Base-by-base conservation (phyloP, 2,329 filamentous ascomycete species). In the Xylaria sp. region DNA sequence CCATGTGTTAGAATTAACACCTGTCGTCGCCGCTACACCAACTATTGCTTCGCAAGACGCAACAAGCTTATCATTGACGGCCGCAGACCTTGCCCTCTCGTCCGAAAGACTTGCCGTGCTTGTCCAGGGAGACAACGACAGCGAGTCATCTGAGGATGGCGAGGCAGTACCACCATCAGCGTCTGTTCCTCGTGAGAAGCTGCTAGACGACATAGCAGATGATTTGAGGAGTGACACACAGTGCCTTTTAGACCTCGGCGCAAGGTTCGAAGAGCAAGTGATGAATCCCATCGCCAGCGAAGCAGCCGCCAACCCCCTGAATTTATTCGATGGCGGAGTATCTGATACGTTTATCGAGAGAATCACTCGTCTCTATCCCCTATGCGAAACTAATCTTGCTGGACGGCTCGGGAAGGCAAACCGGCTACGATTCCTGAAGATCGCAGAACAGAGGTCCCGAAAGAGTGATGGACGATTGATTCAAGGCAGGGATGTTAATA, bases 151-250 rank as follows among this genome's bases (percentile, higher is more conserved):
- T 20, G 31, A 49, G 13, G 42, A 58, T 38, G 42, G n/a, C 11
- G 55, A 58, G 15, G 13, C 42, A 17, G 42, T 22, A 47, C 10
- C 27, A 13, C 47, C 63, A 17, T 58, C 55, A 15, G 44, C n/a
- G 15, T 31, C 51, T 38, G 60, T 25, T 7, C 15, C 36, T 29
- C 22, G 11, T 25, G 63, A 67, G 13, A 33, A 58, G 25, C 25
- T 47, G 9, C 44, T 70, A 31, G 68, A 67, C 3, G 66, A 69
- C 9, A 70, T 71, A 22, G 69, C 66, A 31, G 69, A 71, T 27
- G 69, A 71, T 51, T 59, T 71, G n/a, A 63, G 59, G 31, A 71
- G 55, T 11, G 69, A 71, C 39, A 59, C 66, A 11, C 55, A 70
- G 38, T 70, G 69, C 36, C 66, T 71, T 10, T 47, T 71, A 17